Evolutionary conservation across 2,329 filamentous ascomycete species (phyloP).

Genomic region (Graphiopsis chlorocephala): DNA sequence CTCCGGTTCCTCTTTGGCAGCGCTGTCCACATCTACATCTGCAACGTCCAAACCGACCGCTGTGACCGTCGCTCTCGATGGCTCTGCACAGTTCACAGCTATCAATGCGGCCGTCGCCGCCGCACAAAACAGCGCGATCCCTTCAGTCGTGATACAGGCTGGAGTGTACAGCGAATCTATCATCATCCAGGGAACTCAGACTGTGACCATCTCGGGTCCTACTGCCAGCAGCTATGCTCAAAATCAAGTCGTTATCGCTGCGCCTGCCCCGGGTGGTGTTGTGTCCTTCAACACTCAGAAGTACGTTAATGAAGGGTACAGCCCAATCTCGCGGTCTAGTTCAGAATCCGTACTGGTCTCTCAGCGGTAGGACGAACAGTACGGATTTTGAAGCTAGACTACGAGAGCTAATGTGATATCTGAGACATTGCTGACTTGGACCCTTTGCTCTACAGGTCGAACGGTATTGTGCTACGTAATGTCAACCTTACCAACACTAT

Average conservation of each 20-base stretch:
- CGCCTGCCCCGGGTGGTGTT: slow-evolving; percentile 22
- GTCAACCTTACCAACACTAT: slow-evolving; percentile 40
- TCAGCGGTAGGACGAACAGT: too few relatives aligned
- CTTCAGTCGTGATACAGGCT: slow-evolving; percentile 45
- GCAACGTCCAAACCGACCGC: background rate
- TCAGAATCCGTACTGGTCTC: too few relatives aligned
- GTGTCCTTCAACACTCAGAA: slow-evolving; percentile 34
- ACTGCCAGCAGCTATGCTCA: slow-evolving; percentile 34
- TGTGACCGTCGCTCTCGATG: slow-evolving; percentile 8
- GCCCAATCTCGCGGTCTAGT: too few relatives aligned
- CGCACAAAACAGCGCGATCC: slow-evolving; percentile 41
- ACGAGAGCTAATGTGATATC: too few relatives aligned
- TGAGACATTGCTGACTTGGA: too few relatives aligned
- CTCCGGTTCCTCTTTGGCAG: background rate
- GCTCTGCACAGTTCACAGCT: slow-evolving; percentile 36
- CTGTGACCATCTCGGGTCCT: slow-evolving; percentile 43
- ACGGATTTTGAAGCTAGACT: too few relatives aligned
- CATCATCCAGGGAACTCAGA: slow-evolving; percentile 39
- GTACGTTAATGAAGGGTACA: too few relatives aligned
- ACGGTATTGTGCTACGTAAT: slow-evolving; percentile 39
- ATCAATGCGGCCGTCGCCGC: slow-evolving; percentile 46
- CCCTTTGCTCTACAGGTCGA: too few relatives aligned
- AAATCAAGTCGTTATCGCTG: slow-evolving; percentile 37
- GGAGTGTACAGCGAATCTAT: slow-evolving; percentile 48
- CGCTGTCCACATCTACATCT: background rate